Evolutionary conservation across 768 basidiomycete genomes (phyloP).

Genomic region (Tulasnella sp.): DNA sequence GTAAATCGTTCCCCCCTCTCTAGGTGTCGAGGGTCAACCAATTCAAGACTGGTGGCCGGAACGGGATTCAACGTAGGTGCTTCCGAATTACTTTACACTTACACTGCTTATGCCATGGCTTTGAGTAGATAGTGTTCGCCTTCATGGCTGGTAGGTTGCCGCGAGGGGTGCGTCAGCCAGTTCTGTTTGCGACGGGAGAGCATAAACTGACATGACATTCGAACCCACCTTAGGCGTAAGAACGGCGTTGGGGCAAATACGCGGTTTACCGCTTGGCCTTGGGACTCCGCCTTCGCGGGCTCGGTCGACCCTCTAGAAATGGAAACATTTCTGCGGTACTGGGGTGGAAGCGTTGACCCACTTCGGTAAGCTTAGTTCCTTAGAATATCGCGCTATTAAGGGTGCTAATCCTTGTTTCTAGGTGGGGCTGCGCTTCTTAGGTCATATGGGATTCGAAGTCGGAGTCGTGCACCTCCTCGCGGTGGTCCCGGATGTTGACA

Average conservation of each 20-base stretch:
- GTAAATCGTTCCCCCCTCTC: too few species aligned
- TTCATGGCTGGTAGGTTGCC: neutral
- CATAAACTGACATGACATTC: neutral
- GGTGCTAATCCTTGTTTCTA: neutral
- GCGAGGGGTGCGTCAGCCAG: neutral
- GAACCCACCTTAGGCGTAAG: neutral
- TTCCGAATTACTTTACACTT: neutral
- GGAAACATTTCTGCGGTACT: neutral
- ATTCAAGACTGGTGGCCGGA: neutral
- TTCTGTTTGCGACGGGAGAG: neutral
- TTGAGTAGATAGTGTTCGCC: neutral
- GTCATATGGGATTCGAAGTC: neutral
- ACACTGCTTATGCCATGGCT: neutral
- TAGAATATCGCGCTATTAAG: neutral
- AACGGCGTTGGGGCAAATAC: neutral
- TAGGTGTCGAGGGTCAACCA: neutral
- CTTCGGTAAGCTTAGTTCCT: neutral
- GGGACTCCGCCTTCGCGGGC: neutral
- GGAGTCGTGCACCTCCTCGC: neutral
- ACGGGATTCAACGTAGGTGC: neutral
- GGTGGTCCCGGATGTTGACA: neutral
- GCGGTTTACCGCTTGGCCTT: neutral
- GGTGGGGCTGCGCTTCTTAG: neutral
- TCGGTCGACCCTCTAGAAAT: neutral
- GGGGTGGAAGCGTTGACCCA: neutral